These are phyloP conservation scores for Paramecium biaurelia DNA, from an alignment of 73 alveolate species.

Conservation along the genomic window DNA sequence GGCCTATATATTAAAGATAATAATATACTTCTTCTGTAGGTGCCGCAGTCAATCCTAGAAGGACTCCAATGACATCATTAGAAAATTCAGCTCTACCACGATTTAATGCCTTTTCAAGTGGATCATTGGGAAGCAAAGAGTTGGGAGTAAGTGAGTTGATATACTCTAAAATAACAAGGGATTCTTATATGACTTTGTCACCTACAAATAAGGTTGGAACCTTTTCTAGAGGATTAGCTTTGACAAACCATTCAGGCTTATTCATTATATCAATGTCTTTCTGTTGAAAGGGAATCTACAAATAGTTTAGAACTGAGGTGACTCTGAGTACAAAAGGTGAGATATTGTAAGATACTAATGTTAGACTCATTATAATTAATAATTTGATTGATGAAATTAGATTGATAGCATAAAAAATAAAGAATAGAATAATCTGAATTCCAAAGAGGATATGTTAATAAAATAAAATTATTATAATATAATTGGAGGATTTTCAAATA, in stretches of 20 bases:
- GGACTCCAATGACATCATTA: neutral
- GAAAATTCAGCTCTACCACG: neutral
- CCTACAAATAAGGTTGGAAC: neutral
- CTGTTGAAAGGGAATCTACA: neutral
- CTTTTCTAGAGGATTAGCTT: neutral
- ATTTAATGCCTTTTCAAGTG: neutral
- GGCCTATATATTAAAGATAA: neutral
- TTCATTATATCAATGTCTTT: neutral
- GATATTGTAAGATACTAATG: neutral
- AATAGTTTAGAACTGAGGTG: neutral
- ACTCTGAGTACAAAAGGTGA: conserved; percentile 2
- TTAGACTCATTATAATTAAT: neutral
- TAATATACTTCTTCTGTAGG: neutral
- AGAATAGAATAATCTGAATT: neutral
- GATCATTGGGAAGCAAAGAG: neutral
- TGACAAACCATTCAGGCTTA: conserved; percentile 3
- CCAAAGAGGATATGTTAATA: neutral
- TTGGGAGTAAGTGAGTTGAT: neutral
- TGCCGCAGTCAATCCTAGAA: neutral
- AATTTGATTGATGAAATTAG: neutral
- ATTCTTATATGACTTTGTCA: neutral
- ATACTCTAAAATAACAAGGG: neutral
- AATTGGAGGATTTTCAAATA: neutral
- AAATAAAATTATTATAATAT: too few species aligned
- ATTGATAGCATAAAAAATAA: neutral